phyloP scores from a whole-genome alignment of 371 early-diverging fungal species.

The Circinella minor region DNA sequence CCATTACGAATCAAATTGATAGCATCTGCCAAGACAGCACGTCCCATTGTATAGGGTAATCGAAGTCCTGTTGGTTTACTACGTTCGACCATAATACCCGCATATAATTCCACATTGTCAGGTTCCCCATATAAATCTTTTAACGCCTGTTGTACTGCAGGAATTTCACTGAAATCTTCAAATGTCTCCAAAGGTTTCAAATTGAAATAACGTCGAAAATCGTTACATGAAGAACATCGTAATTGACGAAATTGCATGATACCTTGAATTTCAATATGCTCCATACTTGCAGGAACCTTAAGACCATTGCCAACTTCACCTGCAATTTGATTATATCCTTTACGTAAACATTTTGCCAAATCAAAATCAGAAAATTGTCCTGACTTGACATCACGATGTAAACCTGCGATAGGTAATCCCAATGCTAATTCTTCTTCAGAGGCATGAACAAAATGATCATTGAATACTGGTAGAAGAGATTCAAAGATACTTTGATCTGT shows the following conservation, averaged over 20 bases:
- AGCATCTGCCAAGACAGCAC: conserved; percentile 59
- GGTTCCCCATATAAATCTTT: conserved; percentile 46
- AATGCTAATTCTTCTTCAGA: conserved; percentile 35
- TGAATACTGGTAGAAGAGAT: conserved; percentile 30
- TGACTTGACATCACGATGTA: conserved; percentile 39
- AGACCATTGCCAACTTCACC: conserved; percentile 50
- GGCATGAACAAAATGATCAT: conserved; percentile 40
- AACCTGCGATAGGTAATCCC: conserved; percentile 45
- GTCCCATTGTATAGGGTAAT: conserved; percentile 53
- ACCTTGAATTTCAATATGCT: conserved; percentile 51
- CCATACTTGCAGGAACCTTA: conserved; percentile 45
- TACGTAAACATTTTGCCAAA: conserved; percentile 28
- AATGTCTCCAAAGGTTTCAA: conserved; percentile 42
- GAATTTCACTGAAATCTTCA: conserved; percentile 47
- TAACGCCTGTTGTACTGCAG: conserved; percentile 40
- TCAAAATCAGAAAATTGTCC: conserved; percentile 41
- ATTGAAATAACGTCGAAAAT: conserved; percentile 48
- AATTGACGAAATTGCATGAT: conserved; percentile 45
- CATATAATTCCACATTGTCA: conserved; percentile 56
- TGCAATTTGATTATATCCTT: conserved; percentile 35
- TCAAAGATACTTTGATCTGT: conserved; percentile 31
- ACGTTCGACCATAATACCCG: conserved; percentile 53
- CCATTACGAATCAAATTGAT: conserved; percentile 58
- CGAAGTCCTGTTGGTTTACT: conserved; percentile 42
- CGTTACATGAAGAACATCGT: conserved; percentile 50